These are phyloP conservation scores for Alternaria sp. DNA, from an alignment of 2,329 filamentous ascomycete species.

Conservation along the genomic window DNA sequence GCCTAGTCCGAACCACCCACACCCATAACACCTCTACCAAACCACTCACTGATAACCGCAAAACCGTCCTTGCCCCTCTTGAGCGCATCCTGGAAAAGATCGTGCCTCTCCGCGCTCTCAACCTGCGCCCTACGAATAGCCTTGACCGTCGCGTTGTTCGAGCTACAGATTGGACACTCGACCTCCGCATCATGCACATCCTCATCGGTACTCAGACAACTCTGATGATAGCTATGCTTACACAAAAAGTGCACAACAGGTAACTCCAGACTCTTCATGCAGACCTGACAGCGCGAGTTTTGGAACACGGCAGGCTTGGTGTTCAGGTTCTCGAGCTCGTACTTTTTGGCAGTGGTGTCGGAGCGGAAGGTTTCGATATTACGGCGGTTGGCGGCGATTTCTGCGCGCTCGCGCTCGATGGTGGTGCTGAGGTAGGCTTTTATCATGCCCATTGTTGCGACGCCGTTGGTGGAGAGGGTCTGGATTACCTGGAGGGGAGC, in stretches of 20 bases:
- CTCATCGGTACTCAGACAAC: constrained; percentile 75
- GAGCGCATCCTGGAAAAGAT: constrained; percentile 84
- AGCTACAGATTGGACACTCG: constrained; percentile 87
- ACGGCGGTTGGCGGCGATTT: constrained; percentile 83
- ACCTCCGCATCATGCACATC: constrained; percentile 69
- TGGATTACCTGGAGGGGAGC: constrained; percentile 96
- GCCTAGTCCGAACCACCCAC: constrained; percentile 45
- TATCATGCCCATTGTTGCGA: constrained; percentile 97
- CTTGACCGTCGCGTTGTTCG: constrained; percentile 85
- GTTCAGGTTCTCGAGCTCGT: constrained; percentile 79
- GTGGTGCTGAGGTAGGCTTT: constrained; percentile 91
- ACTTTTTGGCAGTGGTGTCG: constrained; percentile 81
- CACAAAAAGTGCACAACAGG: constrained; percentile 96
- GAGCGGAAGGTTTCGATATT: constrained; percentile 83
- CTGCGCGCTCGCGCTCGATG: constrained; percentile 85
- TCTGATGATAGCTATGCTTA: constrained; percentile 95
- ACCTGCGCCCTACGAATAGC: constrained; percentile 87
- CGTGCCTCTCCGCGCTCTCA: constrained; percentile 85
- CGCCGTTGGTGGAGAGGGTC: constrained; percentile 78
- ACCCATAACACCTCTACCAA: constrained; percentile 90
- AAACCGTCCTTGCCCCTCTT: constrained; percentile 82
- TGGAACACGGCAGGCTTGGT: constrained; percentile 89
- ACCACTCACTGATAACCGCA: constrained; percentile 92
- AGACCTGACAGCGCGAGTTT: constrained; percentile 85
- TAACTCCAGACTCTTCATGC: constrained; percentile 78